Conservation (phyloP, 1,284 basidiomycete species). For the Sphagnurus paluster region DNA sequence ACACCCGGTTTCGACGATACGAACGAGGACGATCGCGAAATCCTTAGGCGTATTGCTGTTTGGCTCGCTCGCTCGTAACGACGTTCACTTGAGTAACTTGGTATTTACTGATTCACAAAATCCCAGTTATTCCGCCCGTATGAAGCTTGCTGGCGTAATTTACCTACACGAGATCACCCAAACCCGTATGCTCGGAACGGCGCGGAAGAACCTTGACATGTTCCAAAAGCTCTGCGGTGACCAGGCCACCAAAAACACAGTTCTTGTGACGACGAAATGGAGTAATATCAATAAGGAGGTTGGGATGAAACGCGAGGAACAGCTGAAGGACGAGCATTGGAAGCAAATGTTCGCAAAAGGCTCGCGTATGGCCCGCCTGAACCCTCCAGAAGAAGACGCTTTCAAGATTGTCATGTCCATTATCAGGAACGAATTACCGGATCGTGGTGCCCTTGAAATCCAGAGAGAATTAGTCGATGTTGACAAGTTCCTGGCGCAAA, state of each 20-base stretch:
- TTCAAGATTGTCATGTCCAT: constrained; percentile 14
- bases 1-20: constrained; percentile 28
- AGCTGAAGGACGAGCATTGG: constrained; percentile 22
- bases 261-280: constrained; percentile 27
- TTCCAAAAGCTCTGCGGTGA: constrained; percentile 25
- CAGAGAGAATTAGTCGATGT: constrained; percentile 24
- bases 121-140: constrained; percentile 17
- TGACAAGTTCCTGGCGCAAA: constrained; percentile 20
- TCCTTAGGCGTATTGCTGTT: constrained; percentile 21
- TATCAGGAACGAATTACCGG: background rate
- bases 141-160: constrained; percentile 24
- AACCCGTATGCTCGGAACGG: constrained; percentile 24
- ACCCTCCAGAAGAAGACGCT: constrained; percentile 11
- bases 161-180: constrained; percentile 28
- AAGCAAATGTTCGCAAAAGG: constrained; percentile 18
- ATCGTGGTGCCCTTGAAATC: constrained; percentile 13
- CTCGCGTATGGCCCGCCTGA: constrained; percentile 14
- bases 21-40: constrained; percentile 18
- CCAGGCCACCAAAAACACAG: constrained; percentile 17
- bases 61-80: constrained; percentile 23
- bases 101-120: too few species aligned
- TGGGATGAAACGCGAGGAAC: constrained; percentile 17
- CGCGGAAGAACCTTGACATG: constrained; percentile 22
- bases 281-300: constrained; percentile 11
- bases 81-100: too few species aligned